phyloP scores from a whole-genome alignment of 164 flowering plant genomes.

The Vitis cinerea region DNA sequence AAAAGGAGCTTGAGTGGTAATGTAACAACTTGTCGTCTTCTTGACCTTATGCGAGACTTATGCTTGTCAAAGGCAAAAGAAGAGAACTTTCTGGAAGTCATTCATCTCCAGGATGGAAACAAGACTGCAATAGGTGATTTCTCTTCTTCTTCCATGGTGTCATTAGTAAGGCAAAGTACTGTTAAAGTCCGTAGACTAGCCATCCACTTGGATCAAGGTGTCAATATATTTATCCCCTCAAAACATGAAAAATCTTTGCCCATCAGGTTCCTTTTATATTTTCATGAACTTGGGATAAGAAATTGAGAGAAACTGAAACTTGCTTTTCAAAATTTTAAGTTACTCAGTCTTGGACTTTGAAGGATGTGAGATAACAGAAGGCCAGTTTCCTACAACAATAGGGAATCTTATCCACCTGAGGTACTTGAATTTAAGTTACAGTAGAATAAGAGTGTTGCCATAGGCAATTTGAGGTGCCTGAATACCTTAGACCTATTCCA shows the following conservation, averaged over 20 bases:
- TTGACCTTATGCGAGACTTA: too few relatives aligned
- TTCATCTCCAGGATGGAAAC: background rate
- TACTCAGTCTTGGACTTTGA: slow-evolving; percentile 16
- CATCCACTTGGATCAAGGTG: background rate
- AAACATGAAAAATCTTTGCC: background rate
- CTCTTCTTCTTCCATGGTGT: too few relatives aligned
- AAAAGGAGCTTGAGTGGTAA: too few relatives aligned
- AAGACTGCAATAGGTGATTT: too few relatives aligned
- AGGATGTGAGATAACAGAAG: background rate
- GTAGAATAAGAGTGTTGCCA: slow-evolving; percentile 1
- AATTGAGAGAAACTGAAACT: too few relatives aligned
- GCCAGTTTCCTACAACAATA: background rate
- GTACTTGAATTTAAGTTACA: slow-evolving; percentile 16
- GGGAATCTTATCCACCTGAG: slow-evolving; percentile 26
- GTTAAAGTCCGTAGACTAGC: slow-evolving; percentile 13
- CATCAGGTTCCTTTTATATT: too few relatives aligned
- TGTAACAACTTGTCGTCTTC: too few relatives aligned
- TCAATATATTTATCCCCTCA: too few relatives aligned
- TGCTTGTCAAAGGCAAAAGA: slow-evolving; percentile 13
- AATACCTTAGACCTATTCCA: slow-evolving; percentile 9
- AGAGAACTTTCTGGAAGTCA: slow-evolving; percentile 15
- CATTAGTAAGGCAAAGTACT: too few relatives aligned
- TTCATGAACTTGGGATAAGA: too few relatives aligned
- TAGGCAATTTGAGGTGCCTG: slow-evolving; percentile 13
- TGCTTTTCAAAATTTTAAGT: background rate